Conservation (phyloP, 257 asterid species). For the Gentiana straminea region DNA sequence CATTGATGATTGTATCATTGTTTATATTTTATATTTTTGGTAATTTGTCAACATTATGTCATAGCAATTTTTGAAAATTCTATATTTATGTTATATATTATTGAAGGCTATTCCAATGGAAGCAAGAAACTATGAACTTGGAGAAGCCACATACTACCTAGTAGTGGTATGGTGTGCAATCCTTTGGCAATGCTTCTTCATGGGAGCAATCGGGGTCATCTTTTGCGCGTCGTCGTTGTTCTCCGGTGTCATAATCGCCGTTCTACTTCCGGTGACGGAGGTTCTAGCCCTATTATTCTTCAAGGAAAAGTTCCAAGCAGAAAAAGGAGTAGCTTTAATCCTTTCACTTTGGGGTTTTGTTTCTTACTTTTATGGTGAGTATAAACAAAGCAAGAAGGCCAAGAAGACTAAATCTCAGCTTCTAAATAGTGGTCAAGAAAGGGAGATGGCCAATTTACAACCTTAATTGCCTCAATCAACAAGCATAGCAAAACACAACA, state of each 20-base stretch:
- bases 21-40: too few relatives aligned
- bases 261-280: constrained; percentile 12
- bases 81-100: too few relatives aligned
- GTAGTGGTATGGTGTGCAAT: constrained; percentile 9
- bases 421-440: not conserved
- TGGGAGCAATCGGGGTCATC: constrained; percentile 20
- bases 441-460: constrained; percentile 2
- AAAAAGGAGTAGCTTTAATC: constrained; percentile 15
- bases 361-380: constrained; percentile 25
- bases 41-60: too few relatives aligned
- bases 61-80: too few relatives aligned
- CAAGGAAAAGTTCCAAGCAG: constrained; percentile 14
- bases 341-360: constrained; percentile 31
- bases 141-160: constrained; percentile 16
- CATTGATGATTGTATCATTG: too few relatives aligned
- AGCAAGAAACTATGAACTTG: constrained; percentile 15
- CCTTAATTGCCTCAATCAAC: too few relatives aligned
- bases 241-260: constrained; percentile 10
- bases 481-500: too few relatives aligned
- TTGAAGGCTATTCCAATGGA: constrained; percentile 15
- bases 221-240: constrained; percentile 13
- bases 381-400: constrained; percentile 4
- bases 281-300: constrained; percentile 11
- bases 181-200: constrained; percentile 16
- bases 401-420: not conserved